Evolutionary conservation across 257 asterid genomes (phyloP).

Genomic region (Forsythia viridissima): DNA sequence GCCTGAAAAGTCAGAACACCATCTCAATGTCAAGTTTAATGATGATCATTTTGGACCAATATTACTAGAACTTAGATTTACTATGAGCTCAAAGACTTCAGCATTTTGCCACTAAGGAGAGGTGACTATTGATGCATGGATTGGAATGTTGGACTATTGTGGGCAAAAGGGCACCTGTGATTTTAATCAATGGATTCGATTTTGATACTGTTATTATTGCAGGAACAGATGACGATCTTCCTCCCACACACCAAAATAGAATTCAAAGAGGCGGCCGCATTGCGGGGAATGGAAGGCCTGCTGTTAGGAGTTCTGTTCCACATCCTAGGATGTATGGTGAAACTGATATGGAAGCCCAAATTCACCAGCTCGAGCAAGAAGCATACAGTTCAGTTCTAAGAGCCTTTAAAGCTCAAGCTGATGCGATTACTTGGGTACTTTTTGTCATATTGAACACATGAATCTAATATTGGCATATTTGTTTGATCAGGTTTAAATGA

Average conservation of each 20-base stretch:
- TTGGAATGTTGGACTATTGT: not conserved
- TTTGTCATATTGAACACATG: conserved; percentile 16
- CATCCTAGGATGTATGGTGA: conserved; percentile 52
- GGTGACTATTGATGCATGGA: conserved; percentile 13
- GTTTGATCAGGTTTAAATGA: conserved; percentile 30
- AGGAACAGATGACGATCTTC: conserved; percentile 96
- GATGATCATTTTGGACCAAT: not conserved
- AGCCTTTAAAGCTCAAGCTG: conserved; percentile 95
- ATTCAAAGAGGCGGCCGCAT: conserved; percentile 80
- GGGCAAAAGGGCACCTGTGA: not conserved
- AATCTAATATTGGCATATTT: conserved; percentile 31
- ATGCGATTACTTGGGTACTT: conserved; percentile 87
- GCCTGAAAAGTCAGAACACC: not conserved
- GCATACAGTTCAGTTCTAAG: conserved; percentile 84
- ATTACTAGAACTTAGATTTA: not conserved
- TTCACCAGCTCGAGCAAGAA: conserved; percentile 93
- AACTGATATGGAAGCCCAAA: conserved; percentile 71
- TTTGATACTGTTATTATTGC: conserved; percentile 31
- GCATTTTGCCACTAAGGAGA: not conserved
- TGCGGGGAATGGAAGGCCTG: conserved; percentile 81
- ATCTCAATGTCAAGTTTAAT: not conserved
- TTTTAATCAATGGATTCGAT: not conserved
- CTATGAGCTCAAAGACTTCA: not conserved
- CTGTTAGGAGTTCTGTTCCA: conserved; percentile 56
- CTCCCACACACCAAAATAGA: conserved; percentile 90